phyloP scores from a whole-genome alignment of 352 stramenopile species.

The Globisporangium sylvaticum region DNA sequence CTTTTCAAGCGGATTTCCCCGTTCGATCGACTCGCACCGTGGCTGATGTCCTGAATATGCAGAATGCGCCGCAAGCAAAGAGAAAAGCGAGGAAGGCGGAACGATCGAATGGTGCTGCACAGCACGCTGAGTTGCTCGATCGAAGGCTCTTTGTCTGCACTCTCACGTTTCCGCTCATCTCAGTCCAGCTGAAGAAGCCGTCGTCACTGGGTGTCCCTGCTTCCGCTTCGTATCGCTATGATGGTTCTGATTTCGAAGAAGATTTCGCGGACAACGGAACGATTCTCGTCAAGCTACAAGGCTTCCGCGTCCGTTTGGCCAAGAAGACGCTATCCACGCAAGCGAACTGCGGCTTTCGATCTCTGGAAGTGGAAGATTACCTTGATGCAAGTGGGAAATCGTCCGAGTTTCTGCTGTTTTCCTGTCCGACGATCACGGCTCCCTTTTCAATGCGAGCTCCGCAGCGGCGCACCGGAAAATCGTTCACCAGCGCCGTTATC shows the following conservation, averaged over 20 bases:
- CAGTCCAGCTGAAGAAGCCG: slow-evolving; percentile 78
- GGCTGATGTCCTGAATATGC: neutral
- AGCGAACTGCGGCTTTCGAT: slow-evolving; percentile 60
- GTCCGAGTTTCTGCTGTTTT: slow-evolving; percentile 77
- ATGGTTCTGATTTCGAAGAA: slow-evolving; percentile 56
- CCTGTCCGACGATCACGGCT: slow-evolving; percentile 58
- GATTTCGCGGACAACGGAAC: slow-evolving; percentile 59
- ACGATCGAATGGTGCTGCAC: slow-evolving; percentile 15
- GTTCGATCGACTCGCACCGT: slow-evolving; percentile 4
- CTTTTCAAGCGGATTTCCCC: neutral
- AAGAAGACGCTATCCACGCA: slow-evolving; percentile 83
- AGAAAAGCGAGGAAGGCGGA: slow-evolving; percentile 24
- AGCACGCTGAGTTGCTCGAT: slow-evolving; percentile 55
- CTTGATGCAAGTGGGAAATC: slow-evolving; percentile 54
- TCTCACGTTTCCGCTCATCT: slow-evolving; percentile 78
- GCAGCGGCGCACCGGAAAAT: slow-evolving; percentile 35
- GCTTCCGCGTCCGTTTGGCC: slow-evolving; percentile 69
- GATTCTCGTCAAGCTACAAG: slow-evolving; percentile 74
- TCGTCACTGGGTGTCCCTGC: slow-evolving; percentile 32
- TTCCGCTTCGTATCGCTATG: slow-evolving; percentile 57
- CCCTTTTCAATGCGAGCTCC: slow-evolving; percentile 62
- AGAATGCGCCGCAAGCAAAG: slow-evolving; percentile 13
- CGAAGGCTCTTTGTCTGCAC: slow-evolving; percentile 71
- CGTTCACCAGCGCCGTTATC: slow-evolving; percentile 20
- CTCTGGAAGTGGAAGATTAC: slow-evolving; percentile 77